phyloP scores from a whole-genome alignment of 139 green algal species.

The Chlamydomonas schloesseri region DNA sequence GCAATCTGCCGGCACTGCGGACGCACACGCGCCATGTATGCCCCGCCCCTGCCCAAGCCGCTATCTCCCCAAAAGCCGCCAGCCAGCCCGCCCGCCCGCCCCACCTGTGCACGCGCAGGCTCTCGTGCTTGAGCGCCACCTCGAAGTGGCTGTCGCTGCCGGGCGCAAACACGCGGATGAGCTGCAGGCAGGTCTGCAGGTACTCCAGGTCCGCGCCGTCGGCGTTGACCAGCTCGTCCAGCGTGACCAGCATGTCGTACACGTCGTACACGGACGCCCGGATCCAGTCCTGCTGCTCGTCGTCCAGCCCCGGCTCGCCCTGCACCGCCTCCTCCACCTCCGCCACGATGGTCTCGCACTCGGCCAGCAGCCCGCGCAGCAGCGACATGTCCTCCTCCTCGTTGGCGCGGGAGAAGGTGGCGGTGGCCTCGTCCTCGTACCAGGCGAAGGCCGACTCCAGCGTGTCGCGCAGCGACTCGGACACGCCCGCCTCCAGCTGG shows the following conservation, averaged over 20 bases:
- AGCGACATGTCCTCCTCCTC: constrained; percentile 41
- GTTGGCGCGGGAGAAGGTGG: constrained; percentile 36
- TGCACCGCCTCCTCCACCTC: constrained; percentile 55
- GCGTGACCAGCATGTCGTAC: constrained; percentile 56
- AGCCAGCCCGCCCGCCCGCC: not conserved
- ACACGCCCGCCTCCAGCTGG: constrained; percentile 44
- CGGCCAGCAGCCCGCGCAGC: constrained; percentile 45
- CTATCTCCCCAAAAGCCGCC: not conserved
- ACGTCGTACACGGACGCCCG: constrained; percentile 53
- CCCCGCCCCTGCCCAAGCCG: no score
- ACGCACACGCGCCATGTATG: no score
- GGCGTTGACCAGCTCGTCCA: constrained; percentile 56
- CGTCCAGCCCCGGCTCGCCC: constrained; percentile 42
- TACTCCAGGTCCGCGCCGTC: constrained; percentile 2
- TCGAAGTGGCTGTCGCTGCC: constrained; percentile 49
- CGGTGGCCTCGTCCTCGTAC: constrained; percentile 46
- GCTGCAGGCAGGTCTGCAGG: constrained; percentile 48
- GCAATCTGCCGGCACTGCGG: no score
- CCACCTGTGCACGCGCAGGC: not conserved
- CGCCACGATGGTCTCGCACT: constrained; percentile 21
- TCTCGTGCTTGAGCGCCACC: constrained; percentile 49
- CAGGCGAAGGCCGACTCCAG: constrained; percentile 44
- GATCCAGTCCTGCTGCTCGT: constrained; percentile 51
- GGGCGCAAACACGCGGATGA: constrained; percentile 43
- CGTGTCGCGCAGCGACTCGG: constrained; percentile 26